A percentile compares a stretch with the other conserved stretches of the same genome.
These are phyloP conservation scores for Didymella arachidicola DNA, from an alignment of 2,329 filamentous ascomycete species.

Conservation along the genomic window DNA sequence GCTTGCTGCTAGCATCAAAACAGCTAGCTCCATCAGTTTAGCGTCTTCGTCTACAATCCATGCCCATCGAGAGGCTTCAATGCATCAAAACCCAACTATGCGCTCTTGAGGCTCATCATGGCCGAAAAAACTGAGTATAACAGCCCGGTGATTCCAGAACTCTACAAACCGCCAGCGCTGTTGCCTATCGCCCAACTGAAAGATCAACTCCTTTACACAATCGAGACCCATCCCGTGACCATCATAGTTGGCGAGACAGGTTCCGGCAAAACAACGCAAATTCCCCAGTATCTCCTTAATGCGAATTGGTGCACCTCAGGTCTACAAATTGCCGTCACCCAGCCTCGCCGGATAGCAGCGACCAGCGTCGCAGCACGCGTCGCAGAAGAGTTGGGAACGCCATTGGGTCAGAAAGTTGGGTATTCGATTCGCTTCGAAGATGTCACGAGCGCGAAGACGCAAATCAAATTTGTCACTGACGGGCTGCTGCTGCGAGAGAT, in stretches of 20 bases:
- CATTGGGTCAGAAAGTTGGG: slow-evolving; percentile 83
- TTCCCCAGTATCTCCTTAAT: slow-evolving; percentile 87
- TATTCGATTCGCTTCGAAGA: slow-evolving; percentile 95
- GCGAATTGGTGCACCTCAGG: slow-evolving; percentile 88
- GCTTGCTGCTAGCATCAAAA: neutral
- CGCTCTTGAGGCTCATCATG: slow-evolving; percentile 25
- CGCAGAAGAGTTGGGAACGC: slow-evolving; percentile 86
- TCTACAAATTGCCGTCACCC: slow-evolving; percentile 85
- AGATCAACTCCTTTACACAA: slow-evolving; percentile 80
- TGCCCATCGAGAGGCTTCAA: neutral
- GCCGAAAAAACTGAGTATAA: slow-evolving; percentile 53
- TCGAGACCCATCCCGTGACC: slow-evolving; percentile 84
- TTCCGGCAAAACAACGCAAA: slow-evolving; percentile 84
- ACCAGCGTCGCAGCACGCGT: slow-evolving; percentile 89
- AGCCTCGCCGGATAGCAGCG: slow-evolving; percentile 90
- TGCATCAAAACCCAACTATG: neutral
- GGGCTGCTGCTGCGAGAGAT: slow-evolving; percentile 90
- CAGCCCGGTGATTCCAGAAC: slow-evolving; percentile 71
- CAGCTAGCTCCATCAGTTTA: slow-evolving; percentile 2
- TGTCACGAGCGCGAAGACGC: slow-evolving; percentile 81
- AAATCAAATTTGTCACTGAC: slow-evolving; percentile 95
- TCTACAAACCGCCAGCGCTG: slow-evolving; percentile 84
- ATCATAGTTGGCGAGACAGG: slow-evolving; percentile 94
- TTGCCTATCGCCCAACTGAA: slow-evolving; percentile 87
- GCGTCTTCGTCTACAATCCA: slow-evolving; percentile 1